Conservation (phyloP, 1,139 yeast species). For the Yamadazyma dendronema region DNA sequence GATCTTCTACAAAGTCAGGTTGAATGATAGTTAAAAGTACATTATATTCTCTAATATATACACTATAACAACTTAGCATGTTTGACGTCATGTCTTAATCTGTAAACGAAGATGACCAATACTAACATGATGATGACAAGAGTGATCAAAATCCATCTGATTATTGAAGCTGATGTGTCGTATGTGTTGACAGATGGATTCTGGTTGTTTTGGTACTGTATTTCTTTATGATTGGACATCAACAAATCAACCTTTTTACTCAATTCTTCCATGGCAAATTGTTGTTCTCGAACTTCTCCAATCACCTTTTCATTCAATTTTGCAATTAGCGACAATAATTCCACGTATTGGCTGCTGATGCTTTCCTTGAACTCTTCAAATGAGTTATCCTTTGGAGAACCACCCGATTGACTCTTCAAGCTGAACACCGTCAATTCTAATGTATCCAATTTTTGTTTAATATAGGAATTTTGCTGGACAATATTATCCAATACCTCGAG, state of each 20-base stretch:
- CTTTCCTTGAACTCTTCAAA: conserved; percentile 26
- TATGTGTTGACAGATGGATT: conserved; percentile 7
- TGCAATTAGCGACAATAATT: conserved; percentile 33
- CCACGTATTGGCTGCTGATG: conserved; percentile 33
- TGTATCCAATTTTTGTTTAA: conserved; percentile 2
- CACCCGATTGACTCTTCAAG: not conserved
- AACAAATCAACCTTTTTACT: conserved; percentile 41
- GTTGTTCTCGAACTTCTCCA: conserved; percentile 47
- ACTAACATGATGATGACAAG: conserved; percentile 36
- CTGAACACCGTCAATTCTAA: conserved; percentile 1
- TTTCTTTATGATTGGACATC: conserved; percentile 43
- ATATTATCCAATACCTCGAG: not conserved
- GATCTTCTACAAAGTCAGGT: conserved; percentile 11
- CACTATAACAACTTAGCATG: conserved; percentile 49
- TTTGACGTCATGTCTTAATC: conserved; percentile 53
- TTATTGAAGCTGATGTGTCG: conserved; percentile 16
- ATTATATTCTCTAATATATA: not conserved
- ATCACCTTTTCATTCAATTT: conserved; percentile 39
- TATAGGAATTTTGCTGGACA: not conserved
- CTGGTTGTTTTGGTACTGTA: conserved; percentile 25
- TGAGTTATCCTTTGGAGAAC: conserved; percentile 1
- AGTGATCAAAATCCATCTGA: conserved; percentile 45
- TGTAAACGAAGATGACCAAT: conserved; percentile 40
- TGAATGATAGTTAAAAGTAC: not conserved
- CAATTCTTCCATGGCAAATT: conserved; percentile 33